Conservation (phyloP, 192 early-diverging fungal species). For the Neocallimastix lanati region DNA sequence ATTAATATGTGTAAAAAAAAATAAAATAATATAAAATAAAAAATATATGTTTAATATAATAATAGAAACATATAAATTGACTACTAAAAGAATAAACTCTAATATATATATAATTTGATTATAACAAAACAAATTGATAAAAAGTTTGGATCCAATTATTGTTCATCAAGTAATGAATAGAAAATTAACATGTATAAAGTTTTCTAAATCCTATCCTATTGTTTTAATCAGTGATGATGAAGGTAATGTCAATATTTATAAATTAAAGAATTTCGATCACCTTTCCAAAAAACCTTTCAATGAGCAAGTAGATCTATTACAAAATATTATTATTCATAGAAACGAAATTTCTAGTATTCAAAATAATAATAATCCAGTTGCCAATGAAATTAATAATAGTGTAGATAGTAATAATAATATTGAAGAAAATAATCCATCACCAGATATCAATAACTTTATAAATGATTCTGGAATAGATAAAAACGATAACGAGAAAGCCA, state of each 20-base stretch:
- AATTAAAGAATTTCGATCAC: slow-evolving; percentile 9
- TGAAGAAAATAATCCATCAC: neutral
- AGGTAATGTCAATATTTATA: slow-evolving; percentile 35
- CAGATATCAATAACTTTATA: neutral
- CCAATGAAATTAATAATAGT: neutral
- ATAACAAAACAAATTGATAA: neutral
- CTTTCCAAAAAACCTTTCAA: neutral
- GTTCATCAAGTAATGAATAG: slow-evolving; percentile 35
- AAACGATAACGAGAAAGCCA: too few species aligned
- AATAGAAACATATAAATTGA: too few species aligned
- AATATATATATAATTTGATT: neutral
- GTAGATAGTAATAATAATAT: too few species aligned
- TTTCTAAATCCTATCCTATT: slow-evolving; percentile 20
- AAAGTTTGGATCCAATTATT: slow-evolving; percentile 32
- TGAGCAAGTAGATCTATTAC: neutral
- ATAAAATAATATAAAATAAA: too few species aligned
- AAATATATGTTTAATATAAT: too few species aligned
- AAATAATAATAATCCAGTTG: neutral
- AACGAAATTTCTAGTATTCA: neutral
- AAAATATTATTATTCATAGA: neutral
- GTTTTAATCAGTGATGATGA: slow-evolving; percentile 39
- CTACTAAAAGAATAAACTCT: too few species aligned
- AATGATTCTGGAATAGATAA: too few species aligned
- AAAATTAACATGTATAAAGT: slow-evolving; percentile 26
- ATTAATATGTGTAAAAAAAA: too few species aligned